These are phyloP conservation scores for Fusarium subtropicale DNA, from an alignment of 2,329 filamentous ascomycete species.

Conservation along the genomic window DNA sequence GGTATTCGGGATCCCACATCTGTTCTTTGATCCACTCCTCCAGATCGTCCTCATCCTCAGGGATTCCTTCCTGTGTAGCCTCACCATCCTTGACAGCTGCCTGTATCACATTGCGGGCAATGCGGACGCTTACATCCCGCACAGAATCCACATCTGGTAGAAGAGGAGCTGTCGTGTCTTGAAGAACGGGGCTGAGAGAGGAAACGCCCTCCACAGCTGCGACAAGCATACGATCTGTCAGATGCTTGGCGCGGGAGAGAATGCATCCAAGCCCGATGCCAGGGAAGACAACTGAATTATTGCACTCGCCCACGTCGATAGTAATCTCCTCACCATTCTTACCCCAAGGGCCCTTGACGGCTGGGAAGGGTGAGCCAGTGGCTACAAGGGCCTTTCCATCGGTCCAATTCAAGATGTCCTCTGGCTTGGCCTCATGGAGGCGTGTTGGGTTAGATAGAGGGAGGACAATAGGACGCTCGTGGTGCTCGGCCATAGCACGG, in stretches of 20 bases:
- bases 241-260: constrained; percentile 71
- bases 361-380: constrained; percentile 84
- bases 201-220: constrained; percentile 81
- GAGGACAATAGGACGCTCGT: constrained; percentile 79
- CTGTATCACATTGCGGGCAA: constrained; percentile 80
- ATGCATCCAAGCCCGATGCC: constrained; percentile 86
- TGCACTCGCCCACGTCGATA: constrained; percentile 78
- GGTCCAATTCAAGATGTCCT: constrained; percentile 83
- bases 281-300: constrained; percentile 87
- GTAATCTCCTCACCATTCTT: constrained; percentile 57
- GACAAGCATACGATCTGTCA: constrained; percentile 84
- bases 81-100: constrained; percentile 77
- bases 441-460: constrained; percentile 88
- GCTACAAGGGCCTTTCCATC: constrained; percentile 81
- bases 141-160: constrained; percentile 82
- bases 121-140: constrained; percentile 78
- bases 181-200: constrained; percentile 75
- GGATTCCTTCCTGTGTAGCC: constrained; percentile 74
- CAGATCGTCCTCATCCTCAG: constrained; percentile 63
- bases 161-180: constrained; percentile 72
- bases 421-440: constrained; percentile 83
- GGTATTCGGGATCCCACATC: constrained; percentile 82
- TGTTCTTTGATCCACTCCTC: constrained; percentile 80
- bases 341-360: constrained; percentile 72
- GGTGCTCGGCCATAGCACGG: constrained; percentile 78